Evolutionary conservation across 352 stramenopile genomes (phyloP), one percentile per base, ranked within the genome.

Genomic region (Pythium grandisporangium): DNA sequence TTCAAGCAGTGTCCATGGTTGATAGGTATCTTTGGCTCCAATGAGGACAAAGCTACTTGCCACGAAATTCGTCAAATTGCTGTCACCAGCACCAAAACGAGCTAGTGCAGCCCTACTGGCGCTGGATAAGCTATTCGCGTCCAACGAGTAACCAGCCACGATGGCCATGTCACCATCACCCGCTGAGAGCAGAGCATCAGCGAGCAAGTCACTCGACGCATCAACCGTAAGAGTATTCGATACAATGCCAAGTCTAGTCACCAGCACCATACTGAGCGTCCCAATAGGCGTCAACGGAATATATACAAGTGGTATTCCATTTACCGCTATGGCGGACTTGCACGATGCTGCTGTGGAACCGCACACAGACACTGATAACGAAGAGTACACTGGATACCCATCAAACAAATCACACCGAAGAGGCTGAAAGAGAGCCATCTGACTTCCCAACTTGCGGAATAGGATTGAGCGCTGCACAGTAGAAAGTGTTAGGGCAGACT

Each of bases 391-490:
- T 11, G 54, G 39, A 17, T 60, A 57, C 26, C 59, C 54, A 29
- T 84, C 70, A 7, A 84, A 44, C 6, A 56, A 38, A 57, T 84
- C 70, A 30, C 62, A 78, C 10, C 70, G 70, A 42, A 84, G 47
- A 30, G 27, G 58, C 7, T 55, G 21, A 33, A 66, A 71, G n/a
- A 11, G 24, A 3, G 25, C 13, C 3, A 27, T 36, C 11, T n/a
- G 16, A 17, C 35, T 41, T 4, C 43, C 17, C 1, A 51, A 53
- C 39, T 61, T 66, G 12, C 67, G 53, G 26, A 76, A 84, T 14
- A 78, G 20, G 33, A 80, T 61, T 10, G 56, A 61, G 22, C 70
- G 48, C 30, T 64, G 58, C 0, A 32, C 51, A 6, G n/a, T n/a
- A n/a, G n/a, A n/a, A n/a, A n/a, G n/a, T n/a, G 39, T n/a, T 39